phyloP scores from a whole-genome alignment of 2,329 filamentous ascomycete species.

The Cytospora paraplurivora region DNA sequence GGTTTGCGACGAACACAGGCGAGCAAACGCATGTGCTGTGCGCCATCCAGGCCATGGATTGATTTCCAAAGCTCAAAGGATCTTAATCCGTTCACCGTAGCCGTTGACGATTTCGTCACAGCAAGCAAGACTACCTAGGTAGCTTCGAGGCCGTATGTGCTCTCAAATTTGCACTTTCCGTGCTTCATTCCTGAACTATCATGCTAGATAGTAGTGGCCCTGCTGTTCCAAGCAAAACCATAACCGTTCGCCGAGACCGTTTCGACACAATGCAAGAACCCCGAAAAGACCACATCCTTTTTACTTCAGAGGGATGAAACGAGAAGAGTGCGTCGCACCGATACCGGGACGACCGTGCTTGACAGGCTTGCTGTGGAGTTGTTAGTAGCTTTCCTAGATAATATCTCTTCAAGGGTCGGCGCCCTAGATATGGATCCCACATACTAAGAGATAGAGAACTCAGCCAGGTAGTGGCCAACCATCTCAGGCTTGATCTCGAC shows the following conservation, averaged over 20 bases:
- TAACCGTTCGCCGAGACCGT: slow-evolving; percentile 61
- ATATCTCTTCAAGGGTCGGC: not conserved
- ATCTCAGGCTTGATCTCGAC: slow-evolving; percentile 99
- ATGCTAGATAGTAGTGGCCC: slow-evolving; percentile 46
- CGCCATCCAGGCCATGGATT: not conserved
- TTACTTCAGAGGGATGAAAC: slow-evolving; percentile 99
- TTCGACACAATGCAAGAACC: slow-evolving; percentile 55
- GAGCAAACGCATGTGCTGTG: too few species aligned
- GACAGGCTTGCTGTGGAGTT: slow-evolving; percentile 82
- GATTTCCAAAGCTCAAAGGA: not conserved
- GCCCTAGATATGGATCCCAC: slow-evolving; percentile 43
- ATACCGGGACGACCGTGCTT: slow-evolving; percentile 99
- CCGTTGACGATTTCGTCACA: slow-evolving; percentile 4
- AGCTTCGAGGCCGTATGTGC: slow-evolving; percentile 9
- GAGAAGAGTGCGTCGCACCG: slow-evolving; percentile 99
- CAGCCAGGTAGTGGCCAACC: slow-evolving; percentile 98
- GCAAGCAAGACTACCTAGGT: slow-evolving; percentile 31
- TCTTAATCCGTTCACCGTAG: not conserved
- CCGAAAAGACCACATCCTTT: slow-evolving; percentile 47
- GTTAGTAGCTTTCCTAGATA: slow-evolving; percentile 48
- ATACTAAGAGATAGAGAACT: slow-evolving; percentile 99
- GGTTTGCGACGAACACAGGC: too few species aligned
- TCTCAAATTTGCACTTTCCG: slow-evolving; percentile 29
- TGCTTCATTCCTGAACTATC: slow-evolving; percentile 48
- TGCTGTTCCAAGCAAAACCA: slow-evolving; percentile 54